These are phyloP conservation scores for Grigorovia humatica DNA, from an alignment of 805 yeast genomes.

Conservation along the genomic window DNA sequence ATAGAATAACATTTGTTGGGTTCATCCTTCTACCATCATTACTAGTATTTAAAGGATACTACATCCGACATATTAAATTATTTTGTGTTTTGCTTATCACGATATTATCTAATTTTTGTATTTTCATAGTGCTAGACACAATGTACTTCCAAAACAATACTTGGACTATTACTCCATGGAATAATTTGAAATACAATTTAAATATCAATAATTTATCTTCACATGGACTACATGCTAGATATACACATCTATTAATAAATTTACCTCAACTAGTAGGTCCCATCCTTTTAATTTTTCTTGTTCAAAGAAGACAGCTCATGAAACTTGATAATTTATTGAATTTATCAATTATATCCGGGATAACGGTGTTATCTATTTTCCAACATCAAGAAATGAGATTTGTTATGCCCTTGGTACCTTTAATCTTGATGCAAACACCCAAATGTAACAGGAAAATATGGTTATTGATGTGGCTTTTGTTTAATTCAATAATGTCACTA, in stretches of 20 bases:
- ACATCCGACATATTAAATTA: constrained; percentile 28
- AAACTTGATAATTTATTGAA: constrained; percentile 36
- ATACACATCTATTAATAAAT: constrained; percentile 65
- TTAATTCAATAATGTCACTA: constrained; percentile 48
- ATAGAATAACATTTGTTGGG: constrained; percentile 72
- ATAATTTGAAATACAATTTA: constrained; percentile 66
- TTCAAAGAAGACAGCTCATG: constrained; percentile 3
- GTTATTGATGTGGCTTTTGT: constrained; percentile 43
- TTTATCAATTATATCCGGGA: constrained; percentile 51
- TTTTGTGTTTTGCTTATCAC: constrained; percentile 28
- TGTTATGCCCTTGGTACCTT: constrained; percentile 66
- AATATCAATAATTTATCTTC: constrained; percentile 44
- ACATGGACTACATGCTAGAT: constrained; percentile 80
- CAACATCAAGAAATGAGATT: constrained; percentile 96
- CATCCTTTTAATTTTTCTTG: constrained; percentile 24
- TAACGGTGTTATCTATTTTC: constrained; percentile 50
- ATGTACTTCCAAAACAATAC: constrained; percentile 21
- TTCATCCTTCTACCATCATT: constrained; percentile 59
- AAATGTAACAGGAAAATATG: constrained; percentile 28
- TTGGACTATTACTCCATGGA: constrained; percentile 55
- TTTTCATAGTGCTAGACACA: constrained; percentile 49
- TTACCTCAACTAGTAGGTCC: constrained; percentile 83
- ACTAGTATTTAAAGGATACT: constrained; percentile 34
- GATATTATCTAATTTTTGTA: constrained; percentile 27
- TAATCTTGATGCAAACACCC: constrained; percentile 42